Evolutionary conservation across 1,284 basidiomycete species (phyloP).

Genomic region (Neonothopanus nambi): DNA sequence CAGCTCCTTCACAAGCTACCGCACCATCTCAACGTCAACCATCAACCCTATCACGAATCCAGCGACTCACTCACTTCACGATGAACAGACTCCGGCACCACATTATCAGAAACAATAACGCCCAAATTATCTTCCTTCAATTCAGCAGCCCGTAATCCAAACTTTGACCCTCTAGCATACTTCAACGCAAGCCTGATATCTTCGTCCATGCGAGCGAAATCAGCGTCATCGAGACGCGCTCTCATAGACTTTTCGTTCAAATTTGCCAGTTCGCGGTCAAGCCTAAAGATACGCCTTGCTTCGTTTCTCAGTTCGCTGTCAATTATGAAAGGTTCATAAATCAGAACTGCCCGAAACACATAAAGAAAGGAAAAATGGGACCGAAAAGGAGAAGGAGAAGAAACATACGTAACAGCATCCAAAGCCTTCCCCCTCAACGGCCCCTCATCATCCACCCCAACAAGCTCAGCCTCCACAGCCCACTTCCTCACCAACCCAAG

Average conservation of each 20-base stretch:
- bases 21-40: too few relatives aligned
- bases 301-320: too few relatives aligned
- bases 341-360: not conserved
- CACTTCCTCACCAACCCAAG: too few relatives aligned
- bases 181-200: not conserved
- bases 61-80: conserved; percentile 10
- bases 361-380: too few relatives aligned
- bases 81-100: conserved; percentile 18
- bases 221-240: too few relatives aligned
- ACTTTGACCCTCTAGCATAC: conserved; percentile 6
- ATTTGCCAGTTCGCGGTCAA: too few relatives aligned
- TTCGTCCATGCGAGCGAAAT: not conserved
- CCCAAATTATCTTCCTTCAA: conserved; percentile 10
- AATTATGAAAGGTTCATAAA: too few relatives aligned
- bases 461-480: conserved; percentile 12
- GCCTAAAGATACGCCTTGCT: too few relatives aligned
- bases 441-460: not conserved
- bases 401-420: conserved; percentile 1
- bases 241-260: too few relatives aligned
- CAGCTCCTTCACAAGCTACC: conserved; percentile 16
- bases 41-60: not conserved
- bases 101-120: conserved; percentile 17
- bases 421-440: not conserved
- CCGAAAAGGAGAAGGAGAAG: not conserved
- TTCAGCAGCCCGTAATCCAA: conserved; percentile 7